Conservation (phyloP, 352 stramenopile genomes). For the Pelagophyceae sp. region DNA sequence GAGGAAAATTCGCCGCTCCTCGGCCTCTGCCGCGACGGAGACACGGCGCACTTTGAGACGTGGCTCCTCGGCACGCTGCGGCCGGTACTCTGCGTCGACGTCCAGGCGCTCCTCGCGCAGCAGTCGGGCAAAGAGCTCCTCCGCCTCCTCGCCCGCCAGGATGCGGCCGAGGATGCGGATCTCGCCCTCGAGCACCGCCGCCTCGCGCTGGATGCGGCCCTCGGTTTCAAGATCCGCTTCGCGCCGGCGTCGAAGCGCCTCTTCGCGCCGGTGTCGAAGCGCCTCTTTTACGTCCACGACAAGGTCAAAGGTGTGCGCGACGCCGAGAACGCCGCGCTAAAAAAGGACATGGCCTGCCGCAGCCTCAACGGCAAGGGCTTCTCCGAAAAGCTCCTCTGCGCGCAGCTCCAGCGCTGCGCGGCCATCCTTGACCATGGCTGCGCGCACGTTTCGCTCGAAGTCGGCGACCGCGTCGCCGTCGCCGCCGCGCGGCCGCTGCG, state of each 20-base stretch:
- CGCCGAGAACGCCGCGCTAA: too few species aligned
- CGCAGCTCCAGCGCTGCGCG: background rate
- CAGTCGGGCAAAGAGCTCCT: too few species aligned
- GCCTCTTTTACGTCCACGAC: too few species aligned
- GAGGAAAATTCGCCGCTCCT: background rate
- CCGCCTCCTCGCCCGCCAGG: background rate
- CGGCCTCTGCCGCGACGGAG: background rate
- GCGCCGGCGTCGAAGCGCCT: too few species aligned
- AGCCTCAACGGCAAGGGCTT: background rate
- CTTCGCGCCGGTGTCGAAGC: too few species aligned
- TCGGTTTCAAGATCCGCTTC: too few species aligned
- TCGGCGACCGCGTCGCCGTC: background rate
- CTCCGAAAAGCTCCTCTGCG: background rate
- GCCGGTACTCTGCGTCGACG: background rate
- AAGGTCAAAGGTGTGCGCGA: too few species aligned
- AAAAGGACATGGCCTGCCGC: too few species aligned
- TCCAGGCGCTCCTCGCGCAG: background rate
- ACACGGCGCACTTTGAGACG: background rate
- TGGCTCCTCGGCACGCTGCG: background rate
- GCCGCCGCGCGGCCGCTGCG: background rate
- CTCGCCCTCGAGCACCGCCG: background rate
- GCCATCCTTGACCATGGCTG: too few species aligned
- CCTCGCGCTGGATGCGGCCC: too few species aligned
- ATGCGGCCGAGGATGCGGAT: background rate
- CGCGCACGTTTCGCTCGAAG: background rate